These are phyloP conservation scores for Aspergillus asperescens DNA, from an alignment of 495 filamentous ascomycete genomes.

Conservation along the genomic window DNA sequence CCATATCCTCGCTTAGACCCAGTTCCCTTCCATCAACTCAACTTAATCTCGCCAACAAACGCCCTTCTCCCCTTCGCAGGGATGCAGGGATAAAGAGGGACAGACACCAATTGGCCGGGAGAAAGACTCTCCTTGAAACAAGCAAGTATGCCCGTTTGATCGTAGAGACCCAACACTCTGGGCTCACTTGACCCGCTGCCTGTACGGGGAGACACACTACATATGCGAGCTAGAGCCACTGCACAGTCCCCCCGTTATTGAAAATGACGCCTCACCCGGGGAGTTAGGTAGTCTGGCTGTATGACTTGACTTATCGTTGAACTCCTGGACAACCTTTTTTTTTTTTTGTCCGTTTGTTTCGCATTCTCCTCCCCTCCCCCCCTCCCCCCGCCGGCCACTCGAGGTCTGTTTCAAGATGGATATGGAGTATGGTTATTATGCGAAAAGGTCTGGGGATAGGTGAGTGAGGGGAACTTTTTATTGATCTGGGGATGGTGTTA, in stretches of 20 bases:
- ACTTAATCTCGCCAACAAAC: background rate
- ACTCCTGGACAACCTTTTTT: slow-evolving; percentile 11
- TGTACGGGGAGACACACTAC: no score
- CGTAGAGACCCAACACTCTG: background rate
- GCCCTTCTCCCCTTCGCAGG: background rate
- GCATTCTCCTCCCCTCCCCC: background rate
- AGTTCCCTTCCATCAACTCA: background rate
- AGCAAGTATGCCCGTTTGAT: slow-evolving; percentile 24
- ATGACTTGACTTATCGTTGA: no score
- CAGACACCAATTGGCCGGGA: slow-evolving; percentile 6
- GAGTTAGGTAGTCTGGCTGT: no score
- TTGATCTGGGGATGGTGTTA: no score
- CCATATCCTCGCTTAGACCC: no score
- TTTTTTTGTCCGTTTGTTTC: slow-evolving; percentile 6
- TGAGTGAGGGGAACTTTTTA: no score
- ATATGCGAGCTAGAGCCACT: background rate
- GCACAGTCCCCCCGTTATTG: slow-evolving; percentile 12
- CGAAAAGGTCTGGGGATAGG: slow-evolving; percentile 11
- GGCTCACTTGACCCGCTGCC: background rate
- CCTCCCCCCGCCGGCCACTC: no score
- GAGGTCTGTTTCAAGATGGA: background rate
- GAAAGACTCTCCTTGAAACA: slow-evolving; percentile 22
- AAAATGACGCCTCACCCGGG: slow-evolving; percentile 27
- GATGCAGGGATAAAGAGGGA: slow-evolving; percentile 20
- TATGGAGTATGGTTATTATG: slow-evolving; percentile 9